A percentile compares a stretch with the other conserved stretches of the same genome.
Conservation (phyloP, 1,284 basidiomycete genomes). For the Singerocomus inundabilis region DNA sequence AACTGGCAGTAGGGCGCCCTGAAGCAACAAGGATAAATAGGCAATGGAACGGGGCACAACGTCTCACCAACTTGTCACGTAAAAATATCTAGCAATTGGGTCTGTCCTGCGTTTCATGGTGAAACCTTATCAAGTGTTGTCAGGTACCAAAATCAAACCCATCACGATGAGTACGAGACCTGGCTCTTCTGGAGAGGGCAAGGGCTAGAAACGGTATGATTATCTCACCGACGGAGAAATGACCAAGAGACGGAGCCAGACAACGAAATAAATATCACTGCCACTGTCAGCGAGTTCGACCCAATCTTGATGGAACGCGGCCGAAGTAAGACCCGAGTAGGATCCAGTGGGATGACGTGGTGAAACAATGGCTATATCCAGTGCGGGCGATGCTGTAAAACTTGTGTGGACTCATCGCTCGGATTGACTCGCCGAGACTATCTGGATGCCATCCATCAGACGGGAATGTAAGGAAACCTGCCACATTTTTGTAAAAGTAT, state of each 20-base stretch:
- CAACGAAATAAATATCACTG: background rate
- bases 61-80: background rate
- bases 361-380: background rate
- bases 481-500: too few relatives aligned
- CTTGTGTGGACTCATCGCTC: background rate
- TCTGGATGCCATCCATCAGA: background rate
- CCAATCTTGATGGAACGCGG: background rate
- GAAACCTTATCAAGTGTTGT: conserved; percentile 1
- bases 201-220: background rate
- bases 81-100: background rate
- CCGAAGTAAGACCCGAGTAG: background rate
- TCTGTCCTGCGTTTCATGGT: conserved; percentile 6
- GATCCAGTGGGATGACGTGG: too few relatives aligned
- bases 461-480: background rate
- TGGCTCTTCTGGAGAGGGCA: conserved; percentile 9
- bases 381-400: background rate
- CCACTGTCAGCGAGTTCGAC: background rate
- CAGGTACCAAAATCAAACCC: conserved; percentile 7
- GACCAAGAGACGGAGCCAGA: background rate
- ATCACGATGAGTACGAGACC: background rate
- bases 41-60: background rate
- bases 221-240: background rate
- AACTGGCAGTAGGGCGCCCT: conserved; percentile 2
- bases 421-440: background rate
- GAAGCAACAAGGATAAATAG: background rate